phyloP scores from a whole-genome alignment of 768 basidiomycete genomes.

The Auriculariales sp. region DNA sequence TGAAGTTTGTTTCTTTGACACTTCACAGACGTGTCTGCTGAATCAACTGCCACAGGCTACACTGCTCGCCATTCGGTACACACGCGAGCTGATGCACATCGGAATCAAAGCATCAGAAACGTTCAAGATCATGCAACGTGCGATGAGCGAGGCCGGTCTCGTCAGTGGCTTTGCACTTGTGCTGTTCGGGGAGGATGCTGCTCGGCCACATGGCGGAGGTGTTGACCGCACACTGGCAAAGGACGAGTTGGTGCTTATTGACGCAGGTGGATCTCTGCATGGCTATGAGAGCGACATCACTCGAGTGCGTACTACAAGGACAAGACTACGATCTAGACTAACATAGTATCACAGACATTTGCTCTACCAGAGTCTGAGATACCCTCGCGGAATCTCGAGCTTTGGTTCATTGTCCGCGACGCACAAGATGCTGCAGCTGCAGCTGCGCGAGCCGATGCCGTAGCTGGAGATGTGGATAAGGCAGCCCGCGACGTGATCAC shows the following conservation, averaged over 20 bases:
- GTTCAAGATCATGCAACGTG: slow-evolving; percentile 35
- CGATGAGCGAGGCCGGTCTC: slow-evolving; percentile 46
- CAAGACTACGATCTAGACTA: background rate
- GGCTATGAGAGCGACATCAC: slow-evolving; percentile 73
- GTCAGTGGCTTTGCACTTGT: slow-evolving; percentile 44
- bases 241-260: slow-evolving; percentile 59
- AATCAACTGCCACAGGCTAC: slow-evolving; percentile 38
- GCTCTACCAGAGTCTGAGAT: slow-evolving; percentile 44
- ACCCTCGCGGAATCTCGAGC: slow-evolving; percentile 30
- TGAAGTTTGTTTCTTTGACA: slow-evolving; percentile 33
- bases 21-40: background rate
- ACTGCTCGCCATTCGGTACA: slow-evolving; percentile 53
- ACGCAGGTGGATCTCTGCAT: slow-evolving; percentile 54
- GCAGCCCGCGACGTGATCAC: slow-evolving; percentile 42
- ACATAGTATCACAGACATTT: slow-evolving; percentile 35
- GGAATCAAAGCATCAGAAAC: slow-evolving; percentile 71
- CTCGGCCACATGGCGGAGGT: slow-evolving; percentile 71
- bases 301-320: slow-evolving; percentile 30
- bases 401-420: slow-evolving; percentile 51
- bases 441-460: slow-evolving; percentile 30
- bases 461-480: slow-evolving; percentile 43
- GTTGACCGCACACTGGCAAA: slow-evolving; percentile 43
- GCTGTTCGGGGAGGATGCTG: slow-evolving; percentile 78
- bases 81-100: slow-evolving; percentile 42
- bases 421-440: slow-evolving; percentile 47